A percentile compares a stretch with the other conserved stretches of the same genome.
Evolutionary conservation across 2,329 filamentous ascomycete species (phyloP).

Genomic region (Hysterium pulicare): DNA sequence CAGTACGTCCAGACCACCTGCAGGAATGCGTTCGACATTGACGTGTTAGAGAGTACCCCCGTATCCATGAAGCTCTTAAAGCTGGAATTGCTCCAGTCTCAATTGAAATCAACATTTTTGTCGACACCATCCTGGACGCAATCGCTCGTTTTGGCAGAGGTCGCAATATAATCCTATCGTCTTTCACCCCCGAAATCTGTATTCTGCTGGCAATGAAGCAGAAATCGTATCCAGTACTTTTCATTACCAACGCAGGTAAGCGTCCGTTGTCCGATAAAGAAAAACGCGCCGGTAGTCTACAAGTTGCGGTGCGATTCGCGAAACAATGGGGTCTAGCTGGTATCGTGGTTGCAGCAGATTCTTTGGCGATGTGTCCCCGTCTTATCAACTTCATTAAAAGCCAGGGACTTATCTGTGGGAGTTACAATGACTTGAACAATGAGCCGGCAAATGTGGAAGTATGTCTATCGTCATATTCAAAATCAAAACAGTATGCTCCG

Average conservation of each 20-base stretch:
- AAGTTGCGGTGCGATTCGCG: constrained; percentile 39
- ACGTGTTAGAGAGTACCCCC: constrained; percentile 38
- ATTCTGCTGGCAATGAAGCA: constrained; percentile 34
- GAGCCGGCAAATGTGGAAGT: too few species aligned
- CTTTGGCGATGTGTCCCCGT: constrained; percentile 36
- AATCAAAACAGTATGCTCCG: too few species aligned
- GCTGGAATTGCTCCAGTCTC: constrained; percentile 33
- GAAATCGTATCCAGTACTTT: constrained; percentile 36
- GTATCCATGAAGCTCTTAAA: constrained; percentile 36
- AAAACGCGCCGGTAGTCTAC: constrained; percentile 34
- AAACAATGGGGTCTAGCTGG: constrained; percentile 37
- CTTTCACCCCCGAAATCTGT: constrained; percentile 35
- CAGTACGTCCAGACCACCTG: constrained; percentile 25
- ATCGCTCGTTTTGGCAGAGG: constrained; percentile 20
- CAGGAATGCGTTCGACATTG: background rate
- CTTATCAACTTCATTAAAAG: constrained; percentile 30
- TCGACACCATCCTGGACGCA: constrained; percentile 35
- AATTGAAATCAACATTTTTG: constrained; percentile 40
- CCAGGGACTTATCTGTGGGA: too few species aligned
- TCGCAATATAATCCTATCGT: constrained; percentile 35
- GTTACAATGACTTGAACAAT: too few species aligned
- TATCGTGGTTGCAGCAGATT: constrained; percentile 36
- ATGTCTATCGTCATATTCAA: too few species aligned
- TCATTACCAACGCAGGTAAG: constrained; percentile 31
- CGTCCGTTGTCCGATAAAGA: constrained; percentile 12